Percentiles rank a stretch among this genome's conserved stretches.
Conservation (phyloP, 441 rosid species). For the Sinapis alba region DNA sequence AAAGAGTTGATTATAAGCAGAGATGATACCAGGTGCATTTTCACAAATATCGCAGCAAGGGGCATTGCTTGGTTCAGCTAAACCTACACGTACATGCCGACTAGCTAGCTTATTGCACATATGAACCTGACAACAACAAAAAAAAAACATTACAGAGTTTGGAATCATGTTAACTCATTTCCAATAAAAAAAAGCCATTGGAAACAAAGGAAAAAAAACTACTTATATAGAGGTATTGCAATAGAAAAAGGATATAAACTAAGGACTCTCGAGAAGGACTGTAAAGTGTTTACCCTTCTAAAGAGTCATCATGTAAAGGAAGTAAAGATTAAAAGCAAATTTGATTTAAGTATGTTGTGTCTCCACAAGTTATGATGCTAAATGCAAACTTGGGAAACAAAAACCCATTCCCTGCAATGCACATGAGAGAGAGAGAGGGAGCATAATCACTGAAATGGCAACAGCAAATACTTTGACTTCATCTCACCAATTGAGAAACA, state of each 20-base stretch:
- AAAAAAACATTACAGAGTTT: background rate
- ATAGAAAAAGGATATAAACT: background rate
- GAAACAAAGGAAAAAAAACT: background rate
- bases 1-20: background rate
- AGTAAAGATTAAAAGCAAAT: slow-evolving; percentile 19
- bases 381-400: slow-evolving; percentile 35
- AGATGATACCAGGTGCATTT: slow-evolving; percentile 73
- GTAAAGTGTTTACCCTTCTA: slow-evolving; percentile 31
- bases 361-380: slow-evolving; percentile 2
- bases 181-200: background rate
- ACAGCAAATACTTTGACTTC: slow-evolving; percentile 17
- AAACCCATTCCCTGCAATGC: slow-evolving; percentile 31
- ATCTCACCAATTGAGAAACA: slow-evolving; percentile 14
- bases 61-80: slow-evolving; percentile 75
- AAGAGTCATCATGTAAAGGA: slow-evolving; percentile 30
- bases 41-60: slow-evolving; percentile 96
- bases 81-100: slow-evolving; percentile 83
- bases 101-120: slow-evolving; percentile 91
- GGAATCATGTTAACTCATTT: slow-evolving; percentile 1
- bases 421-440: slow-evolving; percentile 20
- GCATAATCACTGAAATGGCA: slow-evolving; percentile 13
- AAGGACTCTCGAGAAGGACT: slow-evolving; percentile 32
- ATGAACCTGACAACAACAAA: slow-evolving; percentile 60
- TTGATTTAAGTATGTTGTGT: background rate
- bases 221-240: background rate